Conservation (phyloP, 1,284 basidiomycete species). For the Cryptococcus sp. region DNA sequence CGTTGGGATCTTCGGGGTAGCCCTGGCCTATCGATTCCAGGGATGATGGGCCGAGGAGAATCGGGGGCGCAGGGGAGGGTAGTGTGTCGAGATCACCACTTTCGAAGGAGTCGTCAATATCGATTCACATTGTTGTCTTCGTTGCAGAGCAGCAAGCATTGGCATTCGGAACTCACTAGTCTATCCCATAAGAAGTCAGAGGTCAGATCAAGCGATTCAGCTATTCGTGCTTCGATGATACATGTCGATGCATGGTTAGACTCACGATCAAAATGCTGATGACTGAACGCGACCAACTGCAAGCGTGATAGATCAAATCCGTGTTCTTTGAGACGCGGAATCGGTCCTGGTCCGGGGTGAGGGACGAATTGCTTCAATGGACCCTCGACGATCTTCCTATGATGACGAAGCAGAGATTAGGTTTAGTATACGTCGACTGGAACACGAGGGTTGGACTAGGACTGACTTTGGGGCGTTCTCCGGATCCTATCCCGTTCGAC, state of each 20-base stretch:
- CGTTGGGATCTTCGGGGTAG: constrained; percentile 21
- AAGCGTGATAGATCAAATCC: constrained; percentile 16
- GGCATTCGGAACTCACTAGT: no score
- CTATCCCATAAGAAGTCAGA: no score
- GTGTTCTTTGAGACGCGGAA: constrained; percentile 16
- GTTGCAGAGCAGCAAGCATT: no score
- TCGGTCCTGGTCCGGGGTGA: constrained; percentile 16
- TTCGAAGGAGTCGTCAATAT: neutral
- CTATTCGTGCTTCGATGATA: no score
- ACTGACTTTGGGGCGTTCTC: constrained; percentile 15
- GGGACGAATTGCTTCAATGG: constrained; percentile 17
- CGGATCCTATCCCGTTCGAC: constrained; percentile 9
- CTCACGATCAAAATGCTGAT: constrained; percentile 24
- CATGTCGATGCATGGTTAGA: neutral
- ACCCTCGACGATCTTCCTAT: constrained; percentile 16
- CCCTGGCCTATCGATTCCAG: constrained; percentile 24
- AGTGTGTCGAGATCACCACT: constrained; percentile 25
- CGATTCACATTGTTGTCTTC: no score
- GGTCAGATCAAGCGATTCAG: no score
- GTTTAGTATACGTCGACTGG: no score
- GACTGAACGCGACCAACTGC: constrained; percentile 16
- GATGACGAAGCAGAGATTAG: neutral
- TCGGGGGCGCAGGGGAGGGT: constrained; percentile 11
- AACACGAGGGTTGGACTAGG: constrained; percentile 1
- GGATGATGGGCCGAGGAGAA: constrained; percentile 24